Evolutionary conservation across 306 rosid genomes (phyloP).

Genomic region (Fagus sylvatica): DNA sequence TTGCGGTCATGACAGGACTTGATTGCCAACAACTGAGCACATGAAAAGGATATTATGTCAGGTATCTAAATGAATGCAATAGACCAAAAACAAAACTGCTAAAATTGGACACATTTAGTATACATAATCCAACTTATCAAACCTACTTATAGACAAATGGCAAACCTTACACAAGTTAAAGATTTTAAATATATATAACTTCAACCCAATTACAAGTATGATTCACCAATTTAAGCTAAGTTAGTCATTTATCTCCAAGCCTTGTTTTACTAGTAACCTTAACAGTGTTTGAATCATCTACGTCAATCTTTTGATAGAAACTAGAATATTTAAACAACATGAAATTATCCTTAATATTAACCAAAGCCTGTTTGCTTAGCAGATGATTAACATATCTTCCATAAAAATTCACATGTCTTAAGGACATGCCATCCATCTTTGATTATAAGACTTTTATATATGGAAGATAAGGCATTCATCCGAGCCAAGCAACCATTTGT

Average conservation of each 20-base stretch:
- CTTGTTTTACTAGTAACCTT: no score
- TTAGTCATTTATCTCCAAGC: no score
- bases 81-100: not conserved
- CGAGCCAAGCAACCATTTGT: conserved; percentile 4
- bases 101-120: not conserved
- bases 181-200: no score
- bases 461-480: no score
- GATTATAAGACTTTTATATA: no score
- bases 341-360: conserved; percentile 14
- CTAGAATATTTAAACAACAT: not conserved
- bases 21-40: conserved; percentile 71
- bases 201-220: no score
- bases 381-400: not conserved
- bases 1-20: conserved; percentile 95
- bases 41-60: conserved; percentile 22
- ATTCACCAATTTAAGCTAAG: no score
- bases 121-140: not conserved
- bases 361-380: not conserved
- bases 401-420: no score
- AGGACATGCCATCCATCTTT: no score
- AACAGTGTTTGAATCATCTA: no score
- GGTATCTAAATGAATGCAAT: conserved; percentile 3
- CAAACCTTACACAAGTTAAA: no score
- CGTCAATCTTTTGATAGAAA: no score
- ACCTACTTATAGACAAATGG: not conserved